Conservation (phyloP, 2,329 filamentous ascomycete species). For the Calonectria naviculata region DNA sequence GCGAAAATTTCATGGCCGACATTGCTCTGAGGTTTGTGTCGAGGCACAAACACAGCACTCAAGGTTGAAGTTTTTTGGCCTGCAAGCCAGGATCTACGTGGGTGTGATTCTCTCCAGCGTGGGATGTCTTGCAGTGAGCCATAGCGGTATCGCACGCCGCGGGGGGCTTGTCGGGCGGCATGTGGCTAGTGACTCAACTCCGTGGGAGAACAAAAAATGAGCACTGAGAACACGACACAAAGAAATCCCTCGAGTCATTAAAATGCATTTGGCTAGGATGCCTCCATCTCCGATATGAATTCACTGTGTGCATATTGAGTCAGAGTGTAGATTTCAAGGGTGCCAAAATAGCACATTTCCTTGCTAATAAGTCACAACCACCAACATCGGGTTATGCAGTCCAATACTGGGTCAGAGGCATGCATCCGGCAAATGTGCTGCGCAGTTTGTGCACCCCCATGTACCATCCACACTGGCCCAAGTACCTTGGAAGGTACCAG, state of each 20-base stretch:
- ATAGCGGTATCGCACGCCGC: constrained; percentile 35
- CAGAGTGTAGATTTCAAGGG: not conserved
- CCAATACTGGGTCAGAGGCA: not conserved
- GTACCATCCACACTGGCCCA: not conserved
- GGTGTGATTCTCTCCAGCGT: constrained; percentile 16
- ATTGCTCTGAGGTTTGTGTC: constrained; percentile 21
- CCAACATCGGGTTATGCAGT: not conserved
- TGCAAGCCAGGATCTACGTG: constrained; percentile 10
- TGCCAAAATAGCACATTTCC: not conserved
- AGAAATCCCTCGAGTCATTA: not conserved
- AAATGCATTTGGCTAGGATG: not conserved
- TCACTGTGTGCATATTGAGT: not conserved
- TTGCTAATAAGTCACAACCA: not conserved
- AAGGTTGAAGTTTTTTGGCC: constrained; percentile 20
- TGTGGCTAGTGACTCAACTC: constrained; percentile 27
- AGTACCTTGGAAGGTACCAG: not conserved
- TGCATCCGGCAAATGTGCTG: not conserved
- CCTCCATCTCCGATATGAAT: not conserved
- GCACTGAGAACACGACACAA: not conserved
- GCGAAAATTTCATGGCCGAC: constrained; percentile 47
- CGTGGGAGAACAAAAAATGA: constrained; percentile 1
- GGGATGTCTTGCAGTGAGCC: constrained; percentile 20
- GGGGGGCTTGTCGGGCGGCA: constrained; percentile 7
- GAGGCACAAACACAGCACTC: constrained; percentile 24
- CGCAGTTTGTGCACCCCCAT: not conserved